Evolutionary conservation across 331 rosid genomes (phyloP).

Genomic region (Dryas integrifolia): DNA sequence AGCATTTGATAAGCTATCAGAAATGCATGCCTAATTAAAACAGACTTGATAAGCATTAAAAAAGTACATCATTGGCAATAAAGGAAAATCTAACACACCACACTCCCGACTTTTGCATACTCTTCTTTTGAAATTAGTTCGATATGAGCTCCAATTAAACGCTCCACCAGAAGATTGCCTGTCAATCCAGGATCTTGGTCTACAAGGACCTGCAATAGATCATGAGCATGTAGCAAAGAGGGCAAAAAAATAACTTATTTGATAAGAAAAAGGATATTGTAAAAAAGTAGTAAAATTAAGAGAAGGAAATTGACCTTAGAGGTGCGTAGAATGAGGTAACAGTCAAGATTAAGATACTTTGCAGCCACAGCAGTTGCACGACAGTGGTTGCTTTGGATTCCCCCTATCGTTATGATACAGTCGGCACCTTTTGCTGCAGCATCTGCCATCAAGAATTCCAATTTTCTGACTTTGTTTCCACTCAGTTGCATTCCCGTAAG

Average conservation of each 20-base stretch:
- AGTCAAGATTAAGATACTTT: constrained; percentile 76
- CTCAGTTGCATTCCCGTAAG: constrained; percentile 94
- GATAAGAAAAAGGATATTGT: not conserved
- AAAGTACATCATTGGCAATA: not conserved
- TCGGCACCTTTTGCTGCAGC: constrained; percentile 79
- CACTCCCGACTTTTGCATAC: constrained; percentile 65
- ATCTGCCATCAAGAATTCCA: constrained; percentile 92
- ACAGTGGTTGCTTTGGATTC: constrained; percentile 96
- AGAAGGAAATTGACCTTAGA: constrained; percentile 48
- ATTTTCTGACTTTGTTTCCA: constrained; percentile 85
- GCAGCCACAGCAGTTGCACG: constrained; percentile 98
- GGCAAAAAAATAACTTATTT: not conserved
- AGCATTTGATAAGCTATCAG: not conserved
- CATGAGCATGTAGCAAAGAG: constrained; percentile 4
- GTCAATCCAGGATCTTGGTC: constrained; percentile 81
- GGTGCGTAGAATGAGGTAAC: constrained; percentile 71
- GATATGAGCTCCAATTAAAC: constrained; percentile 79
- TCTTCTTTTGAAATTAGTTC: constrained; percentile 77
- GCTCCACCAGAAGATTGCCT: constrained; percentile 88
- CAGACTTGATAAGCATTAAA: not conserved
- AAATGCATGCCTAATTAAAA: not conserved
- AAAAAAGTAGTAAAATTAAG: not conserved
- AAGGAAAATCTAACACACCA: constrained; percentile 42
- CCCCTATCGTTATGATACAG: constrained; percentile 73
- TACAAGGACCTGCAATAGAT: constrained; percentile 41